phyloP scores from a whole-genome alignment of 2,329 filamentous ascomycete genomes.

The Didymosphaeria variabile region DNA sequence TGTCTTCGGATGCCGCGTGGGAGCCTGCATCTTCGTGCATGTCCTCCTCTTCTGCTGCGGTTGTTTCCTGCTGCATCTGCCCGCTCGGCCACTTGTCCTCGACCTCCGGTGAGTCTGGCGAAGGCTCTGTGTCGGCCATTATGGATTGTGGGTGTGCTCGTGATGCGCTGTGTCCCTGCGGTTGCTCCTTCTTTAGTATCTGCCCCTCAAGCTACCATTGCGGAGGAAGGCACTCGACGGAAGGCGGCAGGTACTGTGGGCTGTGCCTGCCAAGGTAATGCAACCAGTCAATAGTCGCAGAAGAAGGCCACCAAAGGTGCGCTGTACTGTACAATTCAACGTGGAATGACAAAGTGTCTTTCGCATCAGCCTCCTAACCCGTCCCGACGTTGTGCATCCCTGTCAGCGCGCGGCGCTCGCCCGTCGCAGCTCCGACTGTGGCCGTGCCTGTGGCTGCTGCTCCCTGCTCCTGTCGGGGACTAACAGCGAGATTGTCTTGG shows the following conservation, averaged over 20 bases:
- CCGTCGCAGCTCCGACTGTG: conserved; percentile 17
- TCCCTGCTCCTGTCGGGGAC: conserved; percentile 8
- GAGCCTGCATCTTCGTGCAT: conserved; percentile 26
- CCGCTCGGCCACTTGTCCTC: conserved; percentile 24
- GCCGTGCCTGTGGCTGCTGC: conserved; percentile 13
- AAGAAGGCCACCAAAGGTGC: not conserved
- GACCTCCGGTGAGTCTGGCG: conserved; percentile 22
- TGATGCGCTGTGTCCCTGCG: conserved; percentile 11
- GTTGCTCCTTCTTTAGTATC: conserved; percentile 26
- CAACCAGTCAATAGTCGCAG: not conserved
- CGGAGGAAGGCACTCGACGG: conserved; percentile 22
- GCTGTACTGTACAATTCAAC: conserved; percentile 3
- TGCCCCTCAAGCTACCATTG: conserved; percentile 36
- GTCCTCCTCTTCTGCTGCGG: conserved; percentile 22
- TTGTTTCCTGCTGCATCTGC: conserved; percentile 22
- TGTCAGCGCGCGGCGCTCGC: conserved; percentile 11
- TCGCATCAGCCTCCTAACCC: conserved; percentile 37
- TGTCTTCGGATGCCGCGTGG: conserved; percentile 28
- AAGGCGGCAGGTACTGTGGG: conserved; percentile 17
- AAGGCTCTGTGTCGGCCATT: conserved; percentile 46
- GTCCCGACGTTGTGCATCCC: conserved; percentile 31
- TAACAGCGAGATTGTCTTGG: conserved; percentile 9
- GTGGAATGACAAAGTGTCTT: conserved; percentile 39
- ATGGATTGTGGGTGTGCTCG: conserved; percentile 26
- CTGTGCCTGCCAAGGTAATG: conserved; percentile 16